phyloP scores from a whole-genome alignment of 148 eudicot genomes.

The Vaccinium myrtillus region DNA sequence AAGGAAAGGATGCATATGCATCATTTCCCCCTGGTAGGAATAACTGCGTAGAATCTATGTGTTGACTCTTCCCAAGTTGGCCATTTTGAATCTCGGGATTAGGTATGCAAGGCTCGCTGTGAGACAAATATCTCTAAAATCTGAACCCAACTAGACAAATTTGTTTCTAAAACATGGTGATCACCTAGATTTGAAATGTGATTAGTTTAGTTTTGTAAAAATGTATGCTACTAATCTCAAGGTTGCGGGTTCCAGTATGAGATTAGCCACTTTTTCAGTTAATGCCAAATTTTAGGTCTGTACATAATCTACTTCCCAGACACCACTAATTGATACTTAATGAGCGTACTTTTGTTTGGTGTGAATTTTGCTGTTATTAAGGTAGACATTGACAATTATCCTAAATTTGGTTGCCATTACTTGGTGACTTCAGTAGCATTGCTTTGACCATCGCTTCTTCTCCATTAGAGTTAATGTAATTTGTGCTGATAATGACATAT shows the following conservation, averaged over 20 bases:
- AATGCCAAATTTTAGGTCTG: neutral
- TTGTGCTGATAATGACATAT: neutral
- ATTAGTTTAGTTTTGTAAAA: neutral
- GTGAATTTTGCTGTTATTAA: neutral
- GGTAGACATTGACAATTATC: neutral
- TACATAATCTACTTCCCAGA: neutral
- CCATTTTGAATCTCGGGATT: neutral
- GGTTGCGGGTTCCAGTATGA: neutral
- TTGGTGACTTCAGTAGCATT: neutral
- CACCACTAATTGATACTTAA: neutral
- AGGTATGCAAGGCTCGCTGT: neutral
- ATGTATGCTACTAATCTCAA: neutral
- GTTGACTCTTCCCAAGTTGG: neutral
- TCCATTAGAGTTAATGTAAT: neutral
- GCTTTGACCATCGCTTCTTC: neutral
- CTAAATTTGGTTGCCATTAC: neutral
- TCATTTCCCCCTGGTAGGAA: neutral
- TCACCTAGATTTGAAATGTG: neutral
- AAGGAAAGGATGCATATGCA: neutral
- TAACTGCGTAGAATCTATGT: neutral
- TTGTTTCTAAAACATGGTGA: neutral
- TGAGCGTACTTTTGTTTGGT: neutral
- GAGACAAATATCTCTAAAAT: neutral
- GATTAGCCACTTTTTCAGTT: neutral
- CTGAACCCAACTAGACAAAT: neutral